Evolutionary conservation across 345 rosid genomes (phyloP).

Genomic region (Camelina neglecta): DNA sequence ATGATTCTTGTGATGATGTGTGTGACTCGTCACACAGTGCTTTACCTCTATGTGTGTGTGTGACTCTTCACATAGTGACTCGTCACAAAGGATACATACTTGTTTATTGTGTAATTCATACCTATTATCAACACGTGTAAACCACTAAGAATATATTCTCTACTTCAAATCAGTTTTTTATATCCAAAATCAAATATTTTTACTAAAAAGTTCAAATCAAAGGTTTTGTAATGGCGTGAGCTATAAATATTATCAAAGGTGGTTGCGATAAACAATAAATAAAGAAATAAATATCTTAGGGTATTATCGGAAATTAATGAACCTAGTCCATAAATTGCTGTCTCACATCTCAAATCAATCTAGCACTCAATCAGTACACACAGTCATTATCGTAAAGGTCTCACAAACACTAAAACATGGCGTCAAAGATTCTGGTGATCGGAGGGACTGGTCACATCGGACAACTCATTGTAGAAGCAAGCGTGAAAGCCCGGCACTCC

Average conservation of each 20-base stretch:
- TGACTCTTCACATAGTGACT: background rate
- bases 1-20: background rate
- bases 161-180: background rate
- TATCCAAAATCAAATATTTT: background rate
- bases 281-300: too few species aligned
- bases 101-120: too few species aligned
- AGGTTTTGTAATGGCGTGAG: too few species aligned
- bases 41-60: slow-evolving; percentile 19
- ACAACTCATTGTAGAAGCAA: slow-evolving; percentile 66
- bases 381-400: background rate
- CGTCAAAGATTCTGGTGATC: slow-evolving; percentile 59
- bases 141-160: background rate
- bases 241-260: too few species aligned
- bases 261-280: too few species aligned
- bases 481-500: slow-evolving; percentile 60
- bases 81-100: background rate
- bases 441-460: slow-evolving; percentile 87
- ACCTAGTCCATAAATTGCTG: background rate
- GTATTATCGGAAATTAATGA: too few species aligned
- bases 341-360: background rate
- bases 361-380: too few species aligned
- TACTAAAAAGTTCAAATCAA: too few species aligned
- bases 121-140: too few species aligned
- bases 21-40: background rate
- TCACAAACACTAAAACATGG: slow-evolving; percentile 18